phyloP scores from a whole-genome alignment of 441 rosid genomes.

The Pelargonium myrrhifolium region DNA sequence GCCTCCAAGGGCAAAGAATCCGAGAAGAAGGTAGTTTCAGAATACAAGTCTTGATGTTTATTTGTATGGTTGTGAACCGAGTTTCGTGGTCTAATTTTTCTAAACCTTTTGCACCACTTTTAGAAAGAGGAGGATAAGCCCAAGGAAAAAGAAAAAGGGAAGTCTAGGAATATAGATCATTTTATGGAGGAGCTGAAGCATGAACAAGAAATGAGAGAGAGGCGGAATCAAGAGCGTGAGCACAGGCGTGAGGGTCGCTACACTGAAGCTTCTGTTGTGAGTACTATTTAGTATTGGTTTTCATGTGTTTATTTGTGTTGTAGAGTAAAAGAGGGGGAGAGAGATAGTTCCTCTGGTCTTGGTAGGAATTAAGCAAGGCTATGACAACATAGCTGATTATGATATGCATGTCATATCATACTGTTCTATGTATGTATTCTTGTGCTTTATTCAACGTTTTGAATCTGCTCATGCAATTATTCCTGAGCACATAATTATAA shows the following conservation, averaged over 20 bases:
- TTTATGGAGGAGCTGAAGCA: constrained; percentile 98
- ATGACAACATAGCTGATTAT: not conserved
- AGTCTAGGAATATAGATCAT: constrained; percentile 82
- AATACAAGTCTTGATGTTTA: constrained; percentile 6
- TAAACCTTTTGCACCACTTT: constrained; percentile 19
- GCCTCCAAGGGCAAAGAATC: constrained; percentile 80
- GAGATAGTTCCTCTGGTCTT: not conserved
- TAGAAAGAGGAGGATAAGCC: constrained; percentile 79
- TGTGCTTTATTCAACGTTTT: not conserved
- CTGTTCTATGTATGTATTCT: not conserved
- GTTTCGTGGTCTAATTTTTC: constrained; percentile 11
- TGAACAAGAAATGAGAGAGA: constrained; percentile 96
- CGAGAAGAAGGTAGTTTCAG: constrained; percentile 62
- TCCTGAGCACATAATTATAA: not conserved
- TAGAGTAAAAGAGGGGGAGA: not conserved
- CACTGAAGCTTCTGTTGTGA: constrained; percentile 60
- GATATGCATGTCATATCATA: not conserved
- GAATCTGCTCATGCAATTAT: not conserved
- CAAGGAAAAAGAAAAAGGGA: constrained; percentile 84
- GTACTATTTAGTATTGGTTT: constrained; percentile 17
- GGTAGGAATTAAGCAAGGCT: not conserved
- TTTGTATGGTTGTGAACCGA: constrained; percentile 1
- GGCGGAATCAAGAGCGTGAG: constrained; percentile 92
- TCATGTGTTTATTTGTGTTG: not conserved
- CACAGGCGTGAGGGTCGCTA: constrained; percentile 70